Conservation (phyloP, 2,329 filamentous ascomycete species). For the Purpureocillium lavendulum region DNA sequence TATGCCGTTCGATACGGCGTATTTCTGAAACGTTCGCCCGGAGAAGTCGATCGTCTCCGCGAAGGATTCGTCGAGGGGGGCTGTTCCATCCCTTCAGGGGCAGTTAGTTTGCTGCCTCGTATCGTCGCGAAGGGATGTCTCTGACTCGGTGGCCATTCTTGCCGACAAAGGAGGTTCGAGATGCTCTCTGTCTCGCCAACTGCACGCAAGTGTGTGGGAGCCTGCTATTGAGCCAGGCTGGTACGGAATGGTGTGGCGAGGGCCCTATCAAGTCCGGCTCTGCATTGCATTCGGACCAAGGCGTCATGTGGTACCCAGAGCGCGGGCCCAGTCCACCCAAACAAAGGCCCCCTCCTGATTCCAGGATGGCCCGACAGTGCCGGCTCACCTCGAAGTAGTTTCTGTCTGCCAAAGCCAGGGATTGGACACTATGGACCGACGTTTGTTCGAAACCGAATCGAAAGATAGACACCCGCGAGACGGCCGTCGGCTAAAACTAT, state of each 20-base stretch:
- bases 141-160: slow-evolving; percentile 24
- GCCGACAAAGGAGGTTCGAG: not conserved
- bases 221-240: not conserved
- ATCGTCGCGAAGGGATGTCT: slow-evolving; percentile 4
- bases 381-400: slow-evolving; percentile 12
- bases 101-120: slow-evolving; percentile 13
- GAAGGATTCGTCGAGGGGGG: slow-evolving; percentile 48
- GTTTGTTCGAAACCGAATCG: too few species aligned
- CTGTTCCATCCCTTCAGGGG: slow-evolving; percentile 35
- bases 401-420: too few species aligned
- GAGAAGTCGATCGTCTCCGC: slow-evolving; percentile 51
- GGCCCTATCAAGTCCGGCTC: not conserved
- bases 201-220: not conserved
- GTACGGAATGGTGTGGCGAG: not conserved
- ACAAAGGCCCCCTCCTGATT: slow-evolving; percentile 15
- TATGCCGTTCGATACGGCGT: slow-evolving; percentile 54
- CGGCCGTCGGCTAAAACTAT: too few species aligned
- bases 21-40: slow-evolving; percentile 59
- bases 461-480: too few species aligned
- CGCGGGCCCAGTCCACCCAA: slow-evolving; percentile 21
- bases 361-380: slow-evolving; percentile 13
- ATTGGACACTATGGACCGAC: too few species aligned
- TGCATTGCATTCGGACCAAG: slow-evolving; percentile 8
- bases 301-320: slow-evolving; percentile 21
- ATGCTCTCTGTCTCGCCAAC: not conserved